Percentiles rank a stretch among this genome's conserved stretches.
phyloP scores from a whole-genome alignment of 2,329 filamentous ascomycete genomes.

The Dothistroma septosporum region DNA sequence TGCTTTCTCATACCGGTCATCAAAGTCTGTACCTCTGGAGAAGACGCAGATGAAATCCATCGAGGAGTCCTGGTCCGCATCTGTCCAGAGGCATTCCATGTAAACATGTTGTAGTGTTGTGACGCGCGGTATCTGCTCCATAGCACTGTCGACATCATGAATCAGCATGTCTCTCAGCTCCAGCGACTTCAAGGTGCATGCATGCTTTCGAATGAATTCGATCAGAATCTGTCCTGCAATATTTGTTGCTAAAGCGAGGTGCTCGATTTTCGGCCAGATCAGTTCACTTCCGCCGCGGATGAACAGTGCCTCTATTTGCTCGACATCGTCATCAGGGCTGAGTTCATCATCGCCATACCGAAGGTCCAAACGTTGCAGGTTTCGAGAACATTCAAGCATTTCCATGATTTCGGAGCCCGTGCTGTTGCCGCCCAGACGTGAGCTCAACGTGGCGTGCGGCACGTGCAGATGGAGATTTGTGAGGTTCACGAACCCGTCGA shows the following conservation, averaged over 20 bases:
- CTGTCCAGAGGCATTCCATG: slow-evolving; percentile 24
- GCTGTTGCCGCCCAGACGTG: slow-evolving; percentile 2
- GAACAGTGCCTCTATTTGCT: slow-evolving; percentile 13
- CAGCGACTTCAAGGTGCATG: slow-evolving; percentile 7
- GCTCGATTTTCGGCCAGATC: slow-evolving; percentile 16
- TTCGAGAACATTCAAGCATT: slow-evolving; percentile 11
- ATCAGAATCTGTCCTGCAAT: slow-evolving; percentile 19
- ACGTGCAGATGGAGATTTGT: slow-evolving; percentile 13
- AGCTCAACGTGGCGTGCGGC: slow-evolving; percentile 13
- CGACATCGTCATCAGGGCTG: slow-evolving; percentile 13
- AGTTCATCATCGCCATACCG: slow-evolving; percentile 20
- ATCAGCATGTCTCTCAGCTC: slow-evolving; percentile 21
- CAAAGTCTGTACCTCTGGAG: slow-evolving; percentile 15
- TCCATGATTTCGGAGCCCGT: slow-evolving; percentile 13
- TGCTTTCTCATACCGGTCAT: slow-evolving; percentile 12
- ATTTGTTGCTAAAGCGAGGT: slow-evolving; percentile 16
- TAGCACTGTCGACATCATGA: slow-evolving; percentile 13
- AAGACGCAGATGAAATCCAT: slow-evolving; percentile 14
- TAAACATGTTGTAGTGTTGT: slow-evolving; percentile 22
- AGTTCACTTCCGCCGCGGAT: slow-evolving; percentile 7
- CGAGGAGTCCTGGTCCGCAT: slow-evolving; percentile 5
- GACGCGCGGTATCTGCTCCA: slow-evolving; percentile 20
- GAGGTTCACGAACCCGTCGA: slow-evolving; percentile 13
- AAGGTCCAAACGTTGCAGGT: slow-evolving; percentile 14
- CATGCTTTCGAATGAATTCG: slow-evolving; percentile 18